Conservation (phyloP, 108 stramenopile species). For the Pseudonitzschia delicatissima region DNA sequence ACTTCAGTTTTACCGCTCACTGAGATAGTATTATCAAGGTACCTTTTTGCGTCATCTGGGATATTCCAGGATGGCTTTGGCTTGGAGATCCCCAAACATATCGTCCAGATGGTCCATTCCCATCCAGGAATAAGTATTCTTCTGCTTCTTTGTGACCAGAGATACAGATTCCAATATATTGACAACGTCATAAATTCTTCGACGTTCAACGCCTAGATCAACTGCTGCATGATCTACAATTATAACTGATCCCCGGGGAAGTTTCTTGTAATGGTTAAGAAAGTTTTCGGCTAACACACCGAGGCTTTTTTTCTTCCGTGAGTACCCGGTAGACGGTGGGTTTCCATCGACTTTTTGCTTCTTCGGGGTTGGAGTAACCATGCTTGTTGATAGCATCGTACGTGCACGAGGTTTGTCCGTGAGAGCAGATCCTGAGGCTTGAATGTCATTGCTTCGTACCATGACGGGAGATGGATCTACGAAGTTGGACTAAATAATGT, state of each 20-base stretch:
- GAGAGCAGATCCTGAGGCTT: neutral
- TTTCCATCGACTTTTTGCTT: slow-evolving; percentile 20
- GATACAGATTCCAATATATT: slow-evolving; percentile 89
- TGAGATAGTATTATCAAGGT: slow-evolving; percentile 7
- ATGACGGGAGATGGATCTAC: slow-evolving; percentile 11
- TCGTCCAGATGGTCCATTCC: slow-evolving; percentile 56
- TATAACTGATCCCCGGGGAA: slow-evolving; percentile 27
- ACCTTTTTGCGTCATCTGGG: slow-evolving; percentile 38
- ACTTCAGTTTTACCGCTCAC: neutral
- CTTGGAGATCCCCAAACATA: slow-evolving; percentile 67
- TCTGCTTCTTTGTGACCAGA: slow-evolving; percentile 72
- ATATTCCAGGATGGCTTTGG: slow-evolving; percentile 49
- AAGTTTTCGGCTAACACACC: slow-evolving; percentile 74
- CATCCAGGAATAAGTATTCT: slow-evolving; percentile 91
- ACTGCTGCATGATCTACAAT: slow-evolving; percentile 69
- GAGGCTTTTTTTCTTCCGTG: slow-evolving; percentile 82
- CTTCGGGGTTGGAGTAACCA: slow-evolving; percentile 47
- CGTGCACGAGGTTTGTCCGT: slow-evolving; percentile 8
- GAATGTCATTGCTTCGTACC: neutral
- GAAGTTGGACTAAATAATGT: neutral
- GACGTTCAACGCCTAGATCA: slow-evolving; percentile 81
- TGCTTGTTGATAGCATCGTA: slow-evolving; percentile 1
- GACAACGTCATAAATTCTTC: slow-evolving; percentile 94
- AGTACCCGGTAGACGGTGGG: slow-evolving; percentile 24
- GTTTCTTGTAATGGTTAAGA: slow-evolving; percentile 35